phyloP scores from a whole-genome alignment of 768 basidiomycete genomes.

The Podaxis sp. region DNA sequence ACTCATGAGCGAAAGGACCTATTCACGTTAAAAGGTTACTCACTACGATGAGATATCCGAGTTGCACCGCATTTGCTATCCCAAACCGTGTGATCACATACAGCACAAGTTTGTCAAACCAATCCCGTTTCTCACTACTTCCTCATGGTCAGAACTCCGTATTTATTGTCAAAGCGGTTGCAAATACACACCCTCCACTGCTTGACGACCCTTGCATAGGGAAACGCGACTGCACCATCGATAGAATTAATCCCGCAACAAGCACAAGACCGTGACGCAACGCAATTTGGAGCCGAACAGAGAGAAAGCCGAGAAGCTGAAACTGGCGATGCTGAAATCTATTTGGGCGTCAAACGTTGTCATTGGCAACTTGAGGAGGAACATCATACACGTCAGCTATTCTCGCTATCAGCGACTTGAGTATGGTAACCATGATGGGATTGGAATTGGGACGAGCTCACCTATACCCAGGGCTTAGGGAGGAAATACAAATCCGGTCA shows the following conservation, averaged over 20 bases:
- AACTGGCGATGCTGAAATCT: constrained; percentile 1
- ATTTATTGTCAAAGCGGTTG: background rate
- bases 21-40: constrained; percentile 1
- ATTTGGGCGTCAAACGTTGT: background rate
- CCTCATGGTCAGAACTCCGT: background rate
- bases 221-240: background rate
- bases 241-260: background rate
- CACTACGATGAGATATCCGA: constrained; percentile 14
- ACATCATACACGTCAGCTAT: constrained; percentile 19
- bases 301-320: background rate
- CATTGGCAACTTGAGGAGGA: background rate
- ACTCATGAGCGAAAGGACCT: background rate
- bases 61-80: constrained; percentile 20
- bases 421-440: background rate
- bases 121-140: background rate
- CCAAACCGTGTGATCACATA: constrained; percentile 20
- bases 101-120: constrained; percentile 22
- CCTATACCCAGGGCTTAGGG: constrained; percentile 20
- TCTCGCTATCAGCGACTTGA: constrained; percentile 12
- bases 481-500: background rate
- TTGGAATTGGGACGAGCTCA: background rate
- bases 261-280: background rate
- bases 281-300: background rate
- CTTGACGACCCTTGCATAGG: background rate
- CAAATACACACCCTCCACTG: background rate